Percentiles rank a stretch among this genome's conserved stretches.
Evolutionary conservation across 805 yeast genomes (phyloP).

Genomic region (Candida sithepensis): DNA sequence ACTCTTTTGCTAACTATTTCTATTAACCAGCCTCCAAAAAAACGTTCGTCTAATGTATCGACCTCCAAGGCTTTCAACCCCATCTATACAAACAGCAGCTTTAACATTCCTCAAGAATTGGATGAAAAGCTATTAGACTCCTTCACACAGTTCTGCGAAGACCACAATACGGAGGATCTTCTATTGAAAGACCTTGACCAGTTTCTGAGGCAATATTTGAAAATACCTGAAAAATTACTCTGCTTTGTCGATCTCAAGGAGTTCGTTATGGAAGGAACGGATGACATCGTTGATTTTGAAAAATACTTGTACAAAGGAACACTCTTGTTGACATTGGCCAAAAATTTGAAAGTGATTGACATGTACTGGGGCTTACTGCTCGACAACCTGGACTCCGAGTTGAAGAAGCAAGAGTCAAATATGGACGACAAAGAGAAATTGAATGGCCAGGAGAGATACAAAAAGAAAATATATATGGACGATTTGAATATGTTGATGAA

Average conservation of each 20-base stretch:
- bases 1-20: too few species aligned
- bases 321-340: conserved; percentile 34
- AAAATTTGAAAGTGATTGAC: conserved; percentile 33
- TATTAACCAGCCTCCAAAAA: conserved; percentile 3
- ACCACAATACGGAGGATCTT: conserved; percentile 35
- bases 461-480: conserved; percentile 30
- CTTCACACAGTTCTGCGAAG: conserved; percentile 38
- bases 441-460: conserved; percentile 10
- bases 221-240: conserved; percentile 28
- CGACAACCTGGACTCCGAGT: conserved; percentile 15
- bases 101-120: conserved; percentile 36
- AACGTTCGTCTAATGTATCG: neutral
- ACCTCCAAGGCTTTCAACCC: conserved; percentile 16
- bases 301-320: conserved; percentile 38
- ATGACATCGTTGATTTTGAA: conserved; percentile 44
- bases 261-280: conserved; percentile 36
- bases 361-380: conserved; percentile 39
- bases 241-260: conserved; percentile 26
- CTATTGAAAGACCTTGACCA: conserved; percentile 24
- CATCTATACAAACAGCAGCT: conserved; percentile 15
- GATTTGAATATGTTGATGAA: conserved; percentile 32
- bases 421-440: neutral
- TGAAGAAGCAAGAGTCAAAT: conserved; percentile 1
- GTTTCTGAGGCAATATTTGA: conserved; percentile 29
- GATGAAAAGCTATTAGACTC: conserved; percentile 44